These are phyloP conservation scores for Lycium barbarum DNA, from an alignment of 257 asterid species.

Conservation along the genomic window DNA sequence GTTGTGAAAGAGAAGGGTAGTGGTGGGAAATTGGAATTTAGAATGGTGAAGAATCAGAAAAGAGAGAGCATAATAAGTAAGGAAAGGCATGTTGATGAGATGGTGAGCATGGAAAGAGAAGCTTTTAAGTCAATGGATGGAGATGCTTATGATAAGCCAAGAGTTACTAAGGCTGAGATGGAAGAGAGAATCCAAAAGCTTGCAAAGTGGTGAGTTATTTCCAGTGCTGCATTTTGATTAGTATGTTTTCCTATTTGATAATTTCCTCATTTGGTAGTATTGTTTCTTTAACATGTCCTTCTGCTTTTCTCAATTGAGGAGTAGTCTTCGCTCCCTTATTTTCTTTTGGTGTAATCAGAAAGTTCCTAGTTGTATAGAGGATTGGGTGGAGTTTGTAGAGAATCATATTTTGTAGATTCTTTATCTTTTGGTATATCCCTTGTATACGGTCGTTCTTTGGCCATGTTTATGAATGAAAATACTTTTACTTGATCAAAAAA, in stretches of 20 bases:
- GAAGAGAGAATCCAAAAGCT: slow-evolving; percentile 94
- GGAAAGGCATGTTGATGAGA: slow-evolving; percentile 25
- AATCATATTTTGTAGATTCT: no score
- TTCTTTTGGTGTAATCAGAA: no score
- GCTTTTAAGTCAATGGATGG: slow-evolving; percentile 74
- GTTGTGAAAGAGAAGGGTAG: slow-evolving; percentile 33
- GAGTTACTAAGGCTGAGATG: slow-evolving; percentile 78
- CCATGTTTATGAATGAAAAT: no score
- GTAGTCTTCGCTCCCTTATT: no score
- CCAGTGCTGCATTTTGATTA: slow-evolving; percentile 6
- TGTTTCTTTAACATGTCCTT: not conserved
- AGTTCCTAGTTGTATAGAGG: no score
- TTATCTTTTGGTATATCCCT: no score
- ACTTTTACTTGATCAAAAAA: no score
- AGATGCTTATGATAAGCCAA: slow-evolving; percentile 54
- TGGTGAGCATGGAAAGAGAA: slow-evolving; percentile 62
- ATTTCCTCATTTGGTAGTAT: not conserved
- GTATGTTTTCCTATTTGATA: not conserved
- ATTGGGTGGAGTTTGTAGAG: no score
- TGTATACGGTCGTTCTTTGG: no score
- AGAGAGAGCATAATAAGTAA: slow-evolving; percentile 25
- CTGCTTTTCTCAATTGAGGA: not conserved
- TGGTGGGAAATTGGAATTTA: slow-evolving; percentile 28
- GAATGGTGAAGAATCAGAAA: slow-evolving; percentile 32
- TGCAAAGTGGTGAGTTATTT: slow-evolving; percentile 73